Evolutionary conservation across 805 yeast species (phyloP).

Genomic region (Zygosaccharomyces gambellarensis): DNA sequence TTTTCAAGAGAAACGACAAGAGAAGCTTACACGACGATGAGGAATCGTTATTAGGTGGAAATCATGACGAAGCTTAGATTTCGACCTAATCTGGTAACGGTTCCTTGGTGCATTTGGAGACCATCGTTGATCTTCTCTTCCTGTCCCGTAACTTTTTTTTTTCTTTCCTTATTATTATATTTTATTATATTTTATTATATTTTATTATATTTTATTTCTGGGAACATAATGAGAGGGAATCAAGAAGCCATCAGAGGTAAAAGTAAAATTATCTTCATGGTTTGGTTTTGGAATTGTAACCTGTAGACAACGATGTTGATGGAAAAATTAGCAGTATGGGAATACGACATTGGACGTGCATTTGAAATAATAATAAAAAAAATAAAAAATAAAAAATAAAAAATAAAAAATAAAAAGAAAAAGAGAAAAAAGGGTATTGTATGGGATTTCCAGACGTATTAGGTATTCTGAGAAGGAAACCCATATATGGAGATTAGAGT

Average conservation of each 20-base stretch:
- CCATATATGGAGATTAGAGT: neutral
- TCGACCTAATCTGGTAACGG: neutral
- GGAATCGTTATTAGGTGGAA: constrained; percentile 25
- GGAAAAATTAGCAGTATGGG: constrained; percentile 18
- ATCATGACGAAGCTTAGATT: neutral
- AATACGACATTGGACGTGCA: constrained; percentile 29
- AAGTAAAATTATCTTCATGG: too few species aligned
- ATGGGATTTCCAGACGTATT: too few species aligned
- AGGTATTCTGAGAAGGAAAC: neutral
- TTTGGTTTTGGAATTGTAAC: too few species aligned
- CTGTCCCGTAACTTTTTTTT: neutral
- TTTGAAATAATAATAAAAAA: constrained; percentile 8
- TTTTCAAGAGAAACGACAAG: constrained; percentile 15
- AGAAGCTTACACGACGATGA: constrained; percentile 23
- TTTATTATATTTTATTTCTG: neutral
- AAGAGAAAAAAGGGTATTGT: neutral
- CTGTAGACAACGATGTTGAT: neutral
- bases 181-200: neutral
- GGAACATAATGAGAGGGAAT: neutral
- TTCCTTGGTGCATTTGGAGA: neutral
- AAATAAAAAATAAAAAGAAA: constrained; percentile 1
- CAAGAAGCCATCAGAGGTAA: too few species aligned
- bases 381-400: too few species aligned
- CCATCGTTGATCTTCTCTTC: neutral
- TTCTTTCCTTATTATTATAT: neutral